Base-by-base conservation (phyloP, 2,329 filamentous ascomycete genomes). In the Xylariales sp. region DNA sequence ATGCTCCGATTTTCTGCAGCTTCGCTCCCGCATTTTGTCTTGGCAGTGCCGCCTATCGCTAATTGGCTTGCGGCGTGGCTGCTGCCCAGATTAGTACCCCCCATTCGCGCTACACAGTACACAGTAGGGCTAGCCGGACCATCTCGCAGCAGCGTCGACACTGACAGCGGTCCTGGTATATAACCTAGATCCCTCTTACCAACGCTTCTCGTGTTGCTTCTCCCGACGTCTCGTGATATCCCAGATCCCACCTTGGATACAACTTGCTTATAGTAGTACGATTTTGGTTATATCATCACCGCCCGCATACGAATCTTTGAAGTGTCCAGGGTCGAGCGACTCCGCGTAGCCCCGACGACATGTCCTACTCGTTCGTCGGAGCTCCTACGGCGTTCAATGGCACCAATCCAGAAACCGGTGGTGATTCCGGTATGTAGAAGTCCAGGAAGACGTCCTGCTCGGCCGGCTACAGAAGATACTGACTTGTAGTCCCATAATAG, bases 341-440 rank as follows among this genome's bases (percentile, higher is more conserved):
- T 29, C 19, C 11, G 29, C 38, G 21, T n/a, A n/a, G n/a, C n/a
- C n/a, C n/a, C 44, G 46, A 48, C 55, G 56, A 45, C 59, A 81
- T 81, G 77, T 79, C 76, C 46, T 61, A 83, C 60, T 64, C 71
- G 40, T 75, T 75, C 63, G 63, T 75, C 50, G 80, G 80, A 42
- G 60, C 78, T 33, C 80, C 80, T 28, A 57, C 71, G 50, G 60
- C 57, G 45, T 84, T 82, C 65, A 84, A 84, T 67, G 79, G 78
- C 60, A 83, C 79, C 41, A 64, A 87, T 57, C 49, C 67, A 27
- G 71, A 74, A 47, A 71, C 78, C 43, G 88, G 88, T 54, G 88
- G 88, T 60, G 78, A 94, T 70, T 86, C 87, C 52, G 75, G 86
- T 91, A 77, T 60, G 86, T 76, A 33, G 34, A 44, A 40, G 43